Evolutionary conservation across 768 basidiomycete species (phyloP).

Genomic region (Phlebiopsis gigantea): DNA sequence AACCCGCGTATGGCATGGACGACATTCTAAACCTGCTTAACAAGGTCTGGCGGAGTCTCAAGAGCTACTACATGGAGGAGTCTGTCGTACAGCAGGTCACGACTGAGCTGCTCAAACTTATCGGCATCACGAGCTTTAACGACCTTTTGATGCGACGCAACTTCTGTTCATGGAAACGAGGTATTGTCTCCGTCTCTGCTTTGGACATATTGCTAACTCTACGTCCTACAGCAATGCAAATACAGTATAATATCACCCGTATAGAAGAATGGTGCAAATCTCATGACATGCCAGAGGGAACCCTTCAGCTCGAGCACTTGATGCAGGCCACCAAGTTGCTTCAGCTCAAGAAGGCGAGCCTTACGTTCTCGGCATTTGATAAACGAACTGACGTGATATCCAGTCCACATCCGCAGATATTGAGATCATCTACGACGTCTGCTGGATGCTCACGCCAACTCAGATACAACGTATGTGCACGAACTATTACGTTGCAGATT

Average conservation of each 20-base stretch:
- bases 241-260: constrained; percentile 97
- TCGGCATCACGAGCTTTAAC: constrained; percentile 97
- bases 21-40: constrained; percentile 95
- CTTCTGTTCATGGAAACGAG: constrained; percentile 99
- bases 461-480: constrained; percentile 99
- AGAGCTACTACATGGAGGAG: constrained; percentile 98
- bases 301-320: constrained; percentile 94
- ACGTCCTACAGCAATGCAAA: constrained; percentile 84
- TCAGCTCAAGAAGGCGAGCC: constrained; percentile 84
- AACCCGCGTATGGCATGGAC: constrained; percentile 96
- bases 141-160: constrained; percentile 97
- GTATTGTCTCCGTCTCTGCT: constrained; percentile 35
- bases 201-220: constrained; percentile 1
- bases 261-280: constrained; percentile 99
- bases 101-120: constrained; percentile 90
- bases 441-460: constrained; percentile 99
- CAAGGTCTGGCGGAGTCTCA: constrained; percentile 97
- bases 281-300: constrained; percentile 98
- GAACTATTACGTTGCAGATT: constrained; percentile 98
- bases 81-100: constrained; percentile 93
- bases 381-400: constrained; percentile 14
- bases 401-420: constrained; percentile 93
- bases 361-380: background rate
- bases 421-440: constrained; percentile 98
- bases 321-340: constrained; percentile 99